Base-by-base conservation (phyloP, 2,329 filamentous ascomycete genomes). In the Microsporum audouinii region DNA sequence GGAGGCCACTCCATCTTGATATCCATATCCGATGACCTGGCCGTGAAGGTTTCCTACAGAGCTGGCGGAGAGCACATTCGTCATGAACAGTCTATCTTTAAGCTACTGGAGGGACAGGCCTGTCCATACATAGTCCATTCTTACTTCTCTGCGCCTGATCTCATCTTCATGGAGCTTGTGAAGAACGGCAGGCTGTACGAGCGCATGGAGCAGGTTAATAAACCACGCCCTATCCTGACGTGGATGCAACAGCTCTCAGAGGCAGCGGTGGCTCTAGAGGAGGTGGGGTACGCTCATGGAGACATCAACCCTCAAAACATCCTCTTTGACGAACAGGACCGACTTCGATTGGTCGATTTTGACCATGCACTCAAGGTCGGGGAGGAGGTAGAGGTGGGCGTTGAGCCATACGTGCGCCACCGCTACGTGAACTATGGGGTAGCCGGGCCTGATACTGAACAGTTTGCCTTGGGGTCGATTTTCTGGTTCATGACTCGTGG, bases 301-400 rank as follows among this genome's bases (percentile, higher is more conserved):
- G 65, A 66, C 34, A 61, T 66, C 36, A 60, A 62, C 31, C 65
- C 65, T 31, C 51, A 53, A 8, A 66, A 66, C 57, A 31, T 66
- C 31, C 63, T 66, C 8, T 59, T 66, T 12, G 63, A 65, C 62
- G 57, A 57, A n/a, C 29, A 64, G n/a, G 57, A 65, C 14, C 60
- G 66, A 57, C 51, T 66, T 10, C 64, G 63, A 53, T 60, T 66
- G 17, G 59, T 59, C 29, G 64, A 66, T 59, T 65, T 66, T 62
- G 64, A 66, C 51, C 57, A 59, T 38, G 55, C 55, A 51, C 12
- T n/a, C 38, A 41, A 41, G 38, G 2, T 41, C 38, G 38, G 12
- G 38, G 12, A 41, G 39, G 5, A 43, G 17, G 39, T 43, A 43
- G 39, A 43, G 14, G 39, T 17, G n/a, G 39, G 39, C 2, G n/a